Conservation (phyloP, 148 eudicot genomes). For the Dysphania ambrosioides region DNA sequence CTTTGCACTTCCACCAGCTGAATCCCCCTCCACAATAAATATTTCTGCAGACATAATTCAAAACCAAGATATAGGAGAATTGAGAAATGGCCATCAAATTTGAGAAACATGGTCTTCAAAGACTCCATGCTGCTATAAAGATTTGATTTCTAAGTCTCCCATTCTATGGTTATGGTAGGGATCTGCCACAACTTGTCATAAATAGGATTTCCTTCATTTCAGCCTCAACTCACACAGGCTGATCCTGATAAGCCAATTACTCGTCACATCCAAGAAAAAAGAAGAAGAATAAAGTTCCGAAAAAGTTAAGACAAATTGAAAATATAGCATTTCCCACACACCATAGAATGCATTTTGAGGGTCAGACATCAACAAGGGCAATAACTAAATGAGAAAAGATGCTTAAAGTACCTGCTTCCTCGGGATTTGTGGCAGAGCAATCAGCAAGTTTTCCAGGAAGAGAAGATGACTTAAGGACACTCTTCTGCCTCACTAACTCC, state of each 20-base stretch:
- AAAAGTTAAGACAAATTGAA: too few species aligned
- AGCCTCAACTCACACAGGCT: not conserved
- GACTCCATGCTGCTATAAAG: not conserved
- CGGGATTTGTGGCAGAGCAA: slow-evolving; percentile 94
- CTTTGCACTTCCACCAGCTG: slow-evolving; percentile 99
- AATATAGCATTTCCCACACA: too few species aligned
- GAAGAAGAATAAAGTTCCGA: too few species aligned
- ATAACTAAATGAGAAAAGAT: too few species aligned
- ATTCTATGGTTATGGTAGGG: not conserved
- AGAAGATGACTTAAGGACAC: slow-evolving; percentile 84
- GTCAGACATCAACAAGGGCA: too few species aligned
- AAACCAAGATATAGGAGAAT: not conserved
- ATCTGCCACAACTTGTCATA: too few species aligned
- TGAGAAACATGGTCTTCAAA: not conserved
- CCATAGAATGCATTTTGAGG: too few species aligned
- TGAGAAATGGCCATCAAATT: not conserved
- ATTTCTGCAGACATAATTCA: slow-evolving; percentile 56
- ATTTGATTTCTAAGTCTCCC: not conserved
- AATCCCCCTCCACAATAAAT: slow-evolving; percentile 98
- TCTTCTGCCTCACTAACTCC: slow-evolving; percentile 84
- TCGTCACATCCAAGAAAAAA: too few species aligned
- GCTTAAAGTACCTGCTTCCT: slow-evolving; percentile 89
- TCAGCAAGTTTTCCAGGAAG: slow-evolving; percentile 99
- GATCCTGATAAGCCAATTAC: too few species aligned
- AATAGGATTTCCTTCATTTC: not conserved